A percentile compares a stretch with the other conserved stretches of the same genome.
Evolutionary conservation across 495 filamentous ascomycete genomes (phyloP).

Genomic region (Halenospora varia): DNA sequence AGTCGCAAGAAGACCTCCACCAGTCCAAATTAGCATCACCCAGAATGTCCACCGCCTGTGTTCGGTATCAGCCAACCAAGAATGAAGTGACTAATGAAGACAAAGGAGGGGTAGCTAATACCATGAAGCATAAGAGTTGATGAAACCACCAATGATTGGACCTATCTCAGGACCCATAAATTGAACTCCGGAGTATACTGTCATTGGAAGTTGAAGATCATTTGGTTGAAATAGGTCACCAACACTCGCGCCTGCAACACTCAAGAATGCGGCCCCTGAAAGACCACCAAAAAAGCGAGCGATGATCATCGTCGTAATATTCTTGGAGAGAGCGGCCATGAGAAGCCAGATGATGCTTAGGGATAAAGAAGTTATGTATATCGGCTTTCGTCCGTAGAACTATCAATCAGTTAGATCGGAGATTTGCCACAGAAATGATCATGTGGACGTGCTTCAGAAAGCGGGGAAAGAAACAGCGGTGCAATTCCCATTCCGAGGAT

Average conservation of each 20-base stretch:
- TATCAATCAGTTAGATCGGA: constrained; percentile 26
- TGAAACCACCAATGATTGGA: constrained; percentile 53
- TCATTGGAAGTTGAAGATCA: constrained; percentile 58
- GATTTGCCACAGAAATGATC: background rate
- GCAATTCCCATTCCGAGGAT: constrained; percentile 61
- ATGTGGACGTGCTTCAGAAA: constrained; percentile 10
- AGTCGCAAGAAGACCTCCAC: constrained; percentile 54
- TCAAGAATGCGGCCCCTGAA: constrained; percentile 81
- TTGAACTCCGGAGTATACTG: constrained; percentile 68
- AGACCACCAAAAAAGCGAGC: constrained; percentile 82
- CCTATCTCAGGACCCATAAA: constrained; percentile 69
- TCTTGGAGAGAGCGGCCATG: constrained; percentile 80
- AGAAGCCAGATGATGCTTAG: constrained; percentile 84
- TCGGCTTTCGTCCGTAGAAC: constrained; percentile 85
- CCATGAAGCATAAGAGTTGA: constrained; percentile 72
- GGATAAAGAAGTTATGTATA: constrained; percentile 75
- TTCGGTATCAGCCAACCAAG: background rate
- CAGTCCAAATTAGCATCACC: constrained; percentile 78
- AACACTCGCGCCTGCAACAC: constrained; percentile 86
- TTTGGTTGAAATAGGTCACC: constrained; percentile 80
- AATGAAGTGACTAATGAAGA: background rate
- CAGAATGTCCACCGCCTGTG: constrained; percentile 82
- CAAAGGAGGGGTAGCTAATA: background rate
- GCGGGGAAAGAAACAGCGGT: constrained; percentile 32
- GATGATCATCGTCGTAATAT: constrained; percentile 78